A percentile compares a stretch with the other conserved stretches of the same genome.
Evolutionary conservation across 2,329 filamentous ascomycete genomes (phyloP).

Genomic region (Knufia petricola): DNA sequence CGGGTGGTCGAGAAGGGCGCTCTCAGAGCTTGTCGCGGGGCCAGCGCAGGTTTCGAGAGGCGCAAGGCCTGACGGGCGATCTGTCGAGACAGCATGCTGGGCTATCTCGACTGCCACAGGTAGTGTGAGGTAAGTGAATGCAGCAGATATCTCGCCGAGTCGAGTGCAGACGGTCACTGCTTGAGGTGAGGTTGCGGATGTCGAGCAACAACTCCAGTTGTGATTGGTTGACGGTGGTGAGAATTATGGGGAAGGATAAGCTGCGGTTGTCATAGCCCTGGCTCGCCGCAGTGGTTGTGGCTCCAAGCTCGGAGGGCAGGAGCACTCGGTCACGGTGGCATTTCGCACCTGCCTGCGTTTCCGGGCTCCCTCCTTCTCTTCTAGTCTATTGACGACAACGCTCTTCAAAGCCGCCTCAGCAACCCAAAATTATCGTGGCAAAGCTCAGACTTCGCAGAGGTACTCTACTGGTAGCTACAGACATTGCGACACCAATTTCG

Average conservation of each 20-base stretch:
- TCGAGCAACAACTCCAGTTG: background rate
- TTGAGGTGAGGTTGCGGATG: slow-evolving; percentile 7
- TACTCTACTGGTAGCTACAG: slow-evolving; percentile 26
- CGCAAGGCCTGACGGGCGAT: slow-evolving; percentile 31
- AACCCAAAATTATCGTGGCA: slow-evolving; percentile 34
- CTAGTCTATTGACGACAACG: slow-evolving; percentile 25
- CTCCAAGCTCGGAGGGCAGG: background rate
- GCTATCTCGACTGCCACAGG: slow-evolving; percentile 3
- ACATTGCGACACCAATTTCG: slow-evolving; percentile 31
- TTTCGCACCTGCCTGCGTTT: background rate
- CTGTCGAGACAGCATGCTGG: slow-evolving; percentile 36
- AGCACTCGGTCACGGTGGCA: background rate
- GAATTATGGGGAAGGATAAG: background rate
- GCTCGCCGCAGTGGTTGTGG: background rate
- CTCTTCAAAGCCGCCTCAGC: slow-evolving; percentile 24
- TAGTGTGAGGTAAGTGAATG: background rate
- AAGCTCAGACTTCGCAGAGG: slow-evolving; percentile 35
- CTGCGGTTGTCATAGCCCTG: background rate
- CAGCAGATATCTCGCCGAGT: too few species aligned
- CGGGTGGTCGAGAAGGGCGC: slow-evolving; percentile 35
- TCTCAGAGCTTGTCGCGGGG: slow-evolving; percentile 24
- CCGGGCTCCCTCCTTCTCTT: slow-evolving; percentile 21
- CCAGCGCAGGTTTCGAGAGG: slow-evolving; percentile 20
- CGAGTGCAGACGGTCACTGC: background rate
- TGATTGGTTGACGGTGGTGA: slow-evolving; percentile 2